These are phyloP conservation scores for Samsoniella hepiali DNA, from an alignment of 2,329 filamentous ascomycete genomes.

Conservation along the genomic window DNA sequence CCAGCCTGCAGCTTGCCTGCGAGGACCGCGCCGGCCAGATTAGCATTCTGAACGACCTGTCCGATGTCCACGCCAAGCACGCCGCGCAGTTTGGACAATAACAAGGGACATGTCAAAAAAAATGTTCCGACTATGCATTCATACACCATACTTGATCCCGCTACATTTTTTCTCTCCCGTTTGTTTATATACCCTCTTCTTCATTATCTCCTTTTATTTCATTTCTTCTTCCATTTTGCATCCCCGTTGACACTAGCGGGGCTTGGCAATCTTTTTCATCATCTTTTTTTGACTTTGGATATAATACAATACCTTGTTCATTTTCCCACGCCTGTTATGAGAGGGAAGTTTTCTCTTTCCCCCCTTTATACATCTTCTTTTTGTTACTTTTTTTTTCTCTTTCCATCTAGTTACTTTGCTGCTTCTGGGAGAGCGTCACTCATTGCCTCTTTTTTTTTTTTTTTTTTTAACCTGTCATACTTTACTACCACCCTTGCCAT, in stretches of 20 bases:
- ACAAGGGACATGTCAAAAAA: conserved; percentile 12
- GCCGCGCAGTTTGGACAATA: conserved; percentile 32
- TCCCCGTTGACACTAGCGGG: not conserved
- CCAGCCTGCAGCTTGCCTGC: conserved; percentile 61
- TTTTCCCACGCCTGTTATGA: conserved; percentile 10
- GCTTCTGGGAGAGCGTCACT: conserved; percentile 3
- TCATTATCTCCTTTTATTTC: conserved; percentile 9
- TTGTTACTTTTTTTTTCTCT: not conserved
- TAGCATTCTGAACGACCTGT: conserved; percentile 45
- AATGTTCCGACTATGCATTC: not conserved
- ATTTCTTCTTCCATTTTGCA: not conserved
- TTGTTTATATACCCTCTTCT: conserved; percentile 17
- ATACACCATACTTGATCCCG: conserved; percentile 5
- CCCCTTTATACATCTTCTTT: not conserved
- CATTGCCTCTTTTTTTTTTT: conserved; percentile 19
- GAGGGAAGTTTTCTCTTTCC: not conserved
- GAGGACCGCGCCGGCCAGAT: conserved; percentile 58
- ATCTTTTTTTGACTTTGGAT: not conserved
- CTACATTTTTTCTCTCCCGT: conserved; percentile 10
- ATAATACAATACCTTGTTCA: not conserved
- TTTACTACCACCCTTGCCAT: no score
- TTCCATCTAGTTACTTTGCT: not conserved
- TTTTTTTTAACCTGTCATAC: no score
- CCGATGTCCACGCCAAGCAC: conserved; percentile 36
- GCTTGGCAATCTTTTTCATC: not conserved